Evolutionary conservation across 192 early-diverging fungal species (phyloP).

Genomic region (Coemansia sp.): DNA sequence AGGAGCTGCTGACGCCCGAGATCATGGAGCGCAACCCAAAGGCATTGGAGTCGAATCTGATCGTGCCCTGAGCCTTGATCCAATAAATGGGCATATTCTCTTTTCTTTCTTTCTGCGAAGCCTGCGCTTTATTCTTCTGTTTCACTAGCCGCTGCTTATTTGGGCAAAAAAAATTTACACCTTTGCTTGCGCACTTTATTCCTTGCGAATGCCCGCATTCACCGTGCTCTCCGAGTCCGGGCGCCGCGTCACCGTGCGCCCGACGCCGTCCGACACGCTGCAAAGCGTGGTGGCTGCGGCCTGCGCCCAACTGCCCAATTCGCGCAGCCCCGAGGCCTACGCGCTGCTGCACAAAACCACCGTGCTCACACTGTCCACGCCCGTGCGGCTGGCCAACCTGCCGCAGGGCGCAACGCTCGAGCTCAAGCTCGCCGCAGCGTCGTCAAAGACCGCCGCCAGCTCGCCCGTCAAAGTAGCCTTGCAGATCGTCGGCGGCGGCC

Average conservation of each 20-base stretch:
- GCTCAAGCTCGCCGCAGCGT: conserved; percentile 40
- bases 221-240: conserved; percentile 53
- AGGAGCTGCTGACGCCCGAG: conserved; percentile 51
- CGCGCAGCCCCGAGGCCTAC: conserved; percentile 53
- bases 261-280: conserved; percentile 71
- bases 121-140: neutral
- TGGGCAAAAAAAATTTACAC: no score
- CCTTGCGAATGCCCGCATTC: conserved; percentile 57
- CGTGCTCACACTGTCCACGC: conserved; percentile 65
- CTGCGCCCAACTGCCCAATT: conserved; percentile 55
- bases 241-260: conserved; percentile 55
- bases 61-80: conserved; percentile 20
- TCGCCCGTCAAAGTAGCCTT: conserved; percentile 60
- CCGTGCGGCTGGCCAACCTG: conserved; percentile 77
- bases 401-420: conserved; percentile 73
- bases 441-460: neutral
- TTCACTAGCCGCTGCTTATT: no score
- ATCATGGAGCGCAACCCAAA: conserved; percentile 20
- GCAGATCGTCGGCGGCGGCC: conserved; percentile 65
- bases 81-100: no score
- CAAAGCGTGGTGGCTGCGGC: conserved; percentile 61
- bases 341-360: conserved; percentile 64
- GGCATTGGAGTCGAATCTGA: conserved; percentile 21
- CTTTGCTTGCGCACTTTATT: neutral
- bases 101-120: neutral